Evolutionary conservation across 2,329 filamentous ascomycete species (phyloP).

Genomic region (Colletotrichum falcatum): DNA sequence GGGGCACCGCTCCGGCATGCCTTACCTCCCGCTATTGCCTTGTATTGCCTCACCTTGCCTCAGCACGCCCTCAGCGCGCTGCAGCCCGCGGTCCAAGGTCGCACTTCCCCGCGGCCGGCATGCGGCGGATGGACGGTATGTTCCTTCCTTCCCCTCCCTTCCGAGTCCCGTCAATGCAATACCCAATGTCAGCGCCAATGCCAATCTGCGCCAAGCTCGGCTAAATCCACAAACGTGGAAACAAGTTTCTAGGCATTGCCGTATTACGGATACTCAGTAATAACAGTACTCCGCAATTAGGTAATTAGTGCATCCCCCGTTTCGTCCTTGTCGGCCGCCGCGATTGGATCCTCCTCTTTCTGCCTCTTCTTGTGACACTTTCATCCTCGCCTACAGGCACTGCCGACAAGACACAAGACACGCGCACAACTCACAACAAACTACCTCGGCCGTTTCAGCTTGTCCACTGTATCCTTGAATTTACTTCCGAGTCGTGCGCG

Average conservation of each 20-base stretch:
- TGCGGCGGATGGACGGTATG: conserved; percentile 18
- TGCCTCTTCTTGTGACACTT: conserved; percentile 9
- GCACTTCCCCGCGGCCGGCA: conserved; percentile 37
- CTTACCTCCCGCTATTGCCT: conserved; percentile 26
- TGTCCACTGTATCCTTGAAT: conserved; percentile 1
- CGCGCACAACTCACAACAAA: conserved; percentile 8
- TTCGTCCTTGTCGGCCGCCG: conserved; percentile 15
- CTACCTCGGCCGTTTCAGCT: conserved; percentile 39
- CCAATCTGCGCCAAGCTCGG: conserved; percentile 31
- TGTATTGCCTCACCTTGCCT: not conserved
- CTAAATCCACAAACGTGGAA: conserved; percentile 20
- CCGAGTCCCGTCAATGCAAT: conserved; percentile 16
- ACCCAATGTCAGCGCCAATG: conserved; percentile 1
- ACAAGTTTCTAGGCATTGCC: too few species aligned
- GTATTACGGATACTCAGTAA: too few species aligned
- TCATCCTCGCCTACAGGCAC: conserved; percentile 1
- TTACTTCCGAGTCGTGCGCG: not conserved
- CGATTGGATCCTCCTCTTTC: conserved; percentile 23
- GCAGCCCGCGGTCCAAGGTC: conserved; percentile 32
- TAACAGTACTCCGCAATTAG: too few species aligned
- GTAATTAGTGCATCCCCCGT: conserved; percentile 28
- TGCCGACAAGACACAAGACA: not conserved
- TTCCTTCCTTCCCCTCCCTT: conserved; percentile 20
- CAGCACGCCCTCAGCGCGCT: conserved; percentile 8
- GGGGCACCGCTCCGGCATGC: conserved; percentile 17